A percentile compares a stretch with the other conserved stretches of the same genome.
phyloP scores from a whole-genome alignment of 148 eudicot species.

The Beta vulgaris region DNA sequence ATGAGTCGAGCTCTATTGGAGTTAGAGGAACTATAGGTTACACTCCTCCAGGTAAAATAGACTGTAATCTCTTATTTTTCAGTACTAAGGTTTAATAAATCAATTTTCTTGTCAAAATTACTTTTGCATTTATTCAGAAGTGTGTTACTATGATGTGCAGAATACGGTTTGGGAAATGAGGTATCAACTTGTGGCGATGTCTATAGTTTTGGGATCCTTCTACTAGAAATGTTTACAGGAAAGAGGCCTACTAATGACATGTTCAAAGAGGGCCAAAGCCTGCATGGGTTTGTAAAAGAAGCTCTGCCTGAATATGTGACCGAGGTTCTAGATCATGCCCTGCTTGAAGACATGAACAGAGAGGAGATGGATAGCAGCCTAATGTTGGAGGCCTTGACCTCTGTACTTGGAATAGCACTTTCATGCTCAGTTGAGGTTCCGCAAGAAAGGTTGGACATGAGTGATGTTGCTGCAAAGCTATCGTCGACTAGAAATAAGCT shows the following conservation, averaged over 20 bases:
- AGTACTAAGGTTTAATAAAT: too few species aligned
- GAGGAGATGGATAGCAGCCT: neutral
- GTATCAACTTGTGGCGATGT: slow-evolving; percentile 24
- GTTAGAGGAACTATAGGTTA: too few species aligned
- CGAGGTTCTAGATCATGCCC: neutral
- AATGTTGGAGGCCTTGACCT: neutral
- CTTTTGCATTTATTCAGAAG: neutral
- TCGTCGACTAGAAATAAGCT: slow-evolving; percentile 7
- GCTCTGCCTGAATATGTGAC: neutral
- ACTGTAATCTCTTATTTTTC: too few species aligned
- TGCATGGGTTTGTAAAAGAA: slow-evolving; percentile 16
- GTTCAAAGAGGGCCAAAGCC: slow-evolving; percentile 12
- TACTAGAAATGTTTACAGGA: slow-evolving; percentile 25
- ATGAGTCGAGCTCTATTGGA: slow-evolving; percentile 13
- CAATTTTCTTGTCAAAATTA: neutral
- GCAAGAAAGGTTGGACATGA: slow-evolving; percentile 5
- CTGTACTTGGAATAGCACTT: slow-evolving; percentile 5
- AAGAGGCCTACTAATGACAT: slow-evolving; percentile 25
- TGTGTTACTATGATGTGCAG: too few species aligned
- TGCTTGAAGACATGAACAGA: neutral
- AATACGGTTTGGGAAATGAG: slow-evolving; percentile 28
- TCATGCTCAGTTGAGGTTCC: slow-evolving; percentile 15
- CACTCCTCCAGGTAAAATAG: slow-evolving; percentile 6
- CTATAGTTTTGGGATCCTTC: slow-evolving; percentile 26
- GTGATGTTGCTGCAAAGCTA: slow-evolving; percentile 11